Base-by-base conservation (phyloP, 352 stramenopile genomes). In the Plasmopara halstedii region DNA sequence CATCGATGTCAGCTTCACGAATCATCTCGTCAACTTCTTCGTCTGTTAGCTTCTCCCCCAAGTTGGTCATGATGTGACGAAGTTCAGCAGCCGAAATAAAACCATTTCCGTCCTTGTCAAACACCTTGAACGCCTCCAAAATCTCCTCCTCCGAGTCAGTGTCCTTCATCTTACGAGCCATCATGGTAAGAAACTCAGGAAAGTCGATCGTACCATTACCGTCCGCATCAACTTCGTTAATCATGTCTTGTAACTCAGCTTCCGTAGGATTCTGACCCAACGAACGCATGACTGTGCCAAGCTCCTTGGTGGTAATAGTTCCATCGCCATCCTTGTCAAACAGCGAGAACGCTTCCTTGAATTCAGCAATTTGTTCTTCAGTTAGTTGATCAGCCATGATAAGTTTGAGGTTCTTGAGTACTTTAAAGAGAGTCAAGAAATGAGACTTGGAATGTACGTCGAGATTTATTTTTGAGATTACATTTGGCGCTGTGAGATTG, bases 301-400 rank as follows among this genome's bases (percentile, higher is more conserved):
- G 84, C 68, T 99, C 95, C 86, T 99, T 99, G 62, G 94, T 98
- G 38, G 94, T 98, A 80, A 99, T 99, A 71, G 94, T 99, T 78
- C 95, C 95, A 98, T 95, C 92, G 49, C 77, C 88, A 70, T 99
- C 95, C 89, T 98, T 98, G 76, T 99, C 95, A 66, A 99, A 99
- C 36, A 99, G 87, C 63, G 93, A 98, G 85, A 99, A 99, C 15
- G 97, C 97, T 80, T 99, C 97, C 92, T 99, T 99, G 87, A 99
- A 99, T 88, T 99, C 97, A 33, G 95, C 95, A 79, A 99, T 99
- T 78, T 99, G 95, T 69, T 94, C 79, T 69, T 92, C 79, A n/a
- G 84, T 95, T 37, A 95, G 61, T 57, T 94, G 83, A 70, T 94
- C 82, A 67, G 82, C 79, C 82, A 93, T 93, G 38, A 42, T 70